phyloP scores from a whole-genome alignment of 345 rosid genomes.

The Populus nigra region DNA sequence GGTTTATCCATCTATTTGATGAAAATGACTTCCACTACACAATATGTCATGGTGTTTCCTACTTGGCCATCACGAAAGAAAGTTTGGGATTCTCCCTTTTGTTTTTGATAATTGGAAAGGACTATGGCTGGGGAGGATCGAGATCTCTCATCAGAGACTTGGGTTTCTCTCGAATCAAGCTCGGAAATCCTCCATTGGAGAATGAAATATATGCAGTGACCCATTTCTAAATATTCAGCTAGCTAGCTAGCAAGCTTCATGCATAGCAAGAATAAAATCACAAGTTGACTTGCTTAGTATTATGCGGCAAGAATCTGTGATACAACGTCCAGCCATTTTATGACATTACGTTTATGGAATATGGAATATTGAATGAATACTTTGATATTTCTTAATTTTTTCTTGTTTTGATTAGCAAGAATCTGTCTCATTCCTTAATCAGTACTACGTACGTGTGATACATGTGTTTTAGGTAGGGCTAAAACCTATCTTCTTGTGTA shows the following conservation, averaged over 20 bases:
- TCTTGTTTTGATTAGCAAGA: not conserved
- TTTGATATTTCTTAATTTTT: not conserved
- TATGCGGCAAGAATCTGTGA: conserved; percentile 7
- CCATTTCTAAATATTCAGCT: not conserved
- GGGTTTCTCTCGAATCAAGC: not conserved
- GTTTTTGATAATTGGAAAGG: not conserved
- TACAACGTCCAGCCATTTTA: not conserved
- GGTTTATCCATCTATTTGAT: not conserved
- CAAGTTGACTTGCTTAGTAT: not conserved
- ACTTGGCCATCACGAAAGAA: conserved; percentile 3
- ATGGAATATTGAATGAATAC: not conserved
- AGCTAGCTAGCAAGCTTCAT: not conserved
- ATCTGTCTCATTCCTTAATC: not conserved
- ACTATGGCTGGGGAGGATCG: not conserved
- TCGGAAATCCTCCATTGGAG: not conserved
- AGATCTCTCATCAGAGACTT: not conserved
- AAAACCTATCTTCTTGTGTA: not conserved
- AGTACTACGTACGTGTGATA: too few relatives aligned
- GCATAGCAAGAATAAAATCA: not conserved
- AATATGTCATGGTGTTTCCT: not conserved
- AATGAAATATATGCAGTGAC: not conserved
- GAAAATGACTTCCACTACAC: conserved; percentile 13
- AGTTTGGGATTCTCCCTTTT: not conserved
- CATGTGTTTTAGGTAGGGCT: not conserved
- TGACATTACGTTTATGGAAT: not conserved